Evolutionary conservation across 2,329 filamentous ascomycete genomes (phyloP).

Genomic region (Chrysoporthe austroafricana): DNA sequence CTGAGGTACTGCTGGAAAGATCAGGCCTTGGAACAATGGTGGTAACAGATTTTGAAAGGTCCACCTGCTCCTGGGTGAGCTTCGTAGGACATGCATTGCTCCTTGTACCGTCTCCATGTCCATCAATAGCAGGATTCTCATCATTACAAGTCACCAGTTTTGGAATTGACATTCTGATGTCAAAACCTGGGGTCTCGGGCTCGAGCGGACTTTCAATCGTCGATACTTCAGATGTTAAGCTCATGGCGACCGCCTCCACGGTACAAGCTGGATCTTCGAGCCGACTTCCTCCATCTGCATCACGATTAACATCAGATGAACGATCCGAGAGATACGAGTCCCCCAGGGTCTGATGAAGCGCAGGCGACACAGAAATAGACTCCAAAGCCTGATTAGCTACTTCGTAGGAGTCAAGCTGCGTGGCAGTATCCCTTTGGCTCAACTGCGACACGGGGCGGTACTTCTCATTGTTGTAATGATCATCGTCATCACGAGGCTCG

Average conservation of each 20-base stretch:
- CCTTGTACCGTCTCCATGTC: not conserved
- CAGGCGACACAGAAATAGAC: not conserved
- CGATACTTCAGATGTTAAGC: constrained; percentile 3
- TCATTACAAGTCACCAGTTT: not conserved
- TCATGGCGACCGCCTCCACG: not conserved
- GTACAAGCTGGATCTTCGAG: not conserved
- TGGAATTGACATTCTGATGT: not conserved
- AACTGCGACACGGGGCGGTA: not conserved
- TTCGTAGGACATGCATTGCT: not conserved
- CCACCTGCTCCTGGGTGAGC: not conserved
- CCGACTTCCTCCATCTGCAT: not conserved
- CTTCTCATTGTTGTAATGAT: not conserved
- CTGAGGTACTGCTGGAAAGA: not conserved
- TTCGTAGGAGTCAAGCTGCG: not conserved
- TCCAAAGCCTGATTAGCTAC: not conserved
- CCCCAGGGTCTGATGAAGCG: not conserved
- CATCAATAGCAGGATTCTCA: not conserved
- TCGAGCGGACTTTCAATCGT: constrained; percentile 11
- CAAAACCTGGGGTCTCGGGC: constrained; percentile 1
- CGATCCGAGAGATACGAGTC: not conserved
- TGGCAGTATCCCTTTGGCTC: not conserved
- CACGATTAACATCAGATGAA: not conserved
- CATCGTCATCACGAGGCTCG: not conserved
- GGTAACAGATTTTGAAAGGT: not conserved
- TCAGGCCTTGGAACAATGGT: not conserved